phyloP scores from a whole-genome alignment of 352 stramenopile species.

The Phytophthora tubulina region DNA sequence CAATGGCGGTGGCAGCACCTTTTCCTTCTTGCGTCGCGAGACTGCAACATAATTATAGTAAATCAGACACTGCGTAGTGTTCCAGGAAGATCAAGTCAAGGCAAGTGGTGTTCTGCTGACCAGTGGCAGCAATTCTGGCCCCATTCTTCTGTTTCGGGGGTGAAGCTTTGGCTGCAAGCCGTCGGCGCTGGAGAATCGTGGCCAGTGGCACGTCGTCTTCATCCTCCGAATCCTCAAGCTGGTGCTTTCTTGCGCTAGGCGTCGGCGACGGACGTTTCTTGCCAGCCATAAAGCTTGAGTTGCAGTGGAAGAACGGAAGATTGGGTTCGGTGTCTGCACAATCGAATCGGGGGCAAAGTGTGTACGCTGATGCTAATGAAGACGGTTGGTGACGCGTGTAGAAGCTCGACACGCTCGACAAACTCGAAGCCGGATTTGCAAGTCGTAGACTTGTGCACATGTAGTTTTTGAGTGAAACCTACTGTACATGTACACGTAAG shows the following conservation, averaged over 20 bases:
- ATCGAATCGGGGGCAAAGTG: constrained; percentile 18
- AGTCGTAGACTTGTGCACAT: neutral
- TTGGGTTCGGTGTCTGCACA: constrained; percentile 11
- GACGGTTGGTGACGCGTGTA: constrained; percentile 30
- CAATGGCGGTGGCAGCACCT: constrained; percentile 15
- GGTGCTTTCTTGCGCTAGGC: neutral
- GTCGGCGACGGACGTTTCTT: constrained; percentile 7
- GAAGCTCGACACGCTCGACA: constrained; percentile 10
- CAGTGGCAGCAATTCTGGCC: constrained; percentile 19
- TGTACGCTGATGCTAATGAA: constrained; percentile 28
- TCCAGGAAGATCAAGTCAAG: constrained; percentile 26
- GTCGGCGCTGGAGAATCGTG: constrained; percentile 30
- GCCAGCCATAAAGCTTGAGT: constrained; percentile 26
- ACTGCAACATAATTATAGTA: constrained; percentile 16
- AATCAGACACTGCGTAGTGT: constrained; percentile 13
- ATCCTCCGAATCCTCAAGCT: constrained; percentile 17
- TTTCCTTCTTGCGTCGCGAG: neutral
- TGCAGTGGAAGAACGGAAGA: neutral
- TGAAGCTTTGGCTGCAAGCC: constrained; percentile 4
- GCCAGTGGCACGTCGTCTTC: constrained; percentile 39
- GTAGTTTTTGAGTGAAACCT: neutral
- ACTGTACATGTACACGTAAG: too few relatives aligned
- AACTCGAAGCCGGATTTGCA: neutral
- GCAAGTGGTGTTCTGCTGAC: constrained; percentile 31
- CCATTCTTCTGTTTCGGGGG: constrained; percentile 17